Conservation (phyloP, 129 eudicot species). For the Tagetes patula region DNA sequence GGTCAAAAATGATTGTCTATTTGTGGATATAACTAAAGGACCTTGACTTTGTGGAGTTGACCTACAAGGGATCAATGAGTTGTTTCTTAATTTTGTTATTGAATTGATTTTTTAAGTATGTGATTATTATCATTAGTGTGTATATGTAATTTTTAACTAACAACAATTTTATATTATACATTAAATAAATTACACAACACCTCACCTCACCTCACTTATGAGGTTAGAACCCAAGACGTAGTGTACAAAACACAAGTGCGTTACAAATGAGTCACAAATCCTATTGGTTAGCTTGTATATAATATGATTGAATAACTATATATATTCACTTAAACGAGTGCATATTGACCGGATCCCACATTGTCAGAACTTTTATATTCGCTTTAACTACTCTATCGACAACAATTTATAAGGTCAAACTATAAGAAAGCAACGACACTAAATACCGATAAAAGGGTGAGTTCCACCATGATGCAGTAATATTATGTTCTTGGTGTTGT, state of each 20-base stretch:
- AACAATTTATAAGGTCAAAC: not conserved
- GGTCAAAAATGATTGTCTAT: not conserved
- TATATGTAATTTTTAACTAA: not conserved
- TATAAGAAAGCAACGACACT: not conserved
- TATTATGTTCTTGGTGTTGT: too few relatives aligned
- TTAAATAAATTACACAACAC: too few relatives aligned
- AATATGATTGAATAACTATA: not conserved
- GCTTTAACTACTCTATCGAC: not conserved
- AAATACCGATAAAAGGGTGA: not conserved
- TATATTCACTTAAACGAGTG: not conserved
- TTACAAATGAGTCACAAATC: too few relatives aligned
- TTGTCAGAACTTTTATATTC: not conserved
- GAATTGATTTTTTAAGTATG: not conserved
- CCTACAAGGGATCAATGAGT: constrained; percentile 13
- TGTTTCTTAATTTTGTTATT: constrained; percentile 12
- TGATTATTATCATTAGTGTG: not conserved
- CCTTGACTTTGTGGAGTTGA: constrained; percentile 21
- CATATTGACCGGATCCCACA: too few relatives aligned
- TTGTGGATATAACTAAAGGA: constrained; percentile 12
- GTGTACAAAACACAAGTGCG: too few relatives aligned
- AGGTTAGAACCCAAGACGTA: too few relatives aligned
- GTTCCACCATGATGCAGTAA: too few relatives aligned
- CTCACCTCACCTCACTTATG: too few relatives aligned
- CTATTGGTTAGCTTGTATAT: not conserved
- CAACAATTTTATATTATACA: too few relatives aligned